Evolutionary conservation across 257 asterid species (phyloP).

Genomic region (Ajuga chamaepitys): DNA sequence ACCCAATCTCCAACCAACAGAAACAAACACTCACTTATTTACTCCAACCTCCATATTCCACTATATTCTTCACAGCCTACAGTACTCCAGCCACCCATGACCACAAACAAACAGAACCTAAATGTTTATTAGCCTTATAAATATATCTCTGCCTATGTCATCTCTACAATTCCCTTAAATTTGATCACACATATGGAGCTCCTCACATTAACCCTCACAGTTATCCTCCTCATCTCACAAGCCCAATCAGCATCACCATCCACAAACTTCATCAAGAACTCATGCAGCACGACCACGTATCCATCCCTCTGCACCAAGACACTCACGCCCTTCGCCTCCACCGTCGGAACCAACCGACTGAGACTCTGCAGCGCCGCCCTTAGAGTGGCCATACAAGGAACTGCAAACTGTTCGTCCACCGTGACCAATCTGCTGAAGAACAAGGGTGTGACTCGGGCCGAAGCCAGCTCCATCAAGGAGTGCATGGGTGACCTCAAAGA

Average conservation of each 20-base stretch:
- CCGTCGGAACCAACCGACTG: conserved; percentile 30
- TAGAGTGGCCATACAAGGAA: conserved; percentile 30
- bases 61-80: too few species aligned
- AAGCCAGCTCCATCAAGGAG: conserved; percentile 38
- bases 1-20: too few species aligned
- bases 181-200: conserved; percentile 4
- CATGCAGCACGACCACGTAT: conserved; percentile 50
- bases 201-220: neutral
- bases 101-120: too few species aligned
- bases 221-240: conserved; percentile 5
- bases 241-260: neutral
- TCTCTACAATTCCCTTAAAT: neutral
- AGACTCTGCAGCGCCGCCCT: conserved; percentile 54
- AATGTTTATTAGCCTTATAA: neutral
- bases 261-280: conserved; percentile 30
- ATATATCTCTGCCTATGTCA: neutral
- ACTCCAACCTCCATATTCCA: too few species aligned
- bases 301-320: conserved; percentile 40
- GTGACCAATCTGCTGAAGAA: conserved; percentile 18
- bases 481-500: conserved; percentile 59
- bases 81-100: too few species aligned
- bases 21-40: too few species aligned
- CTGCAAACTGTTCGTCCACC: conserved; percentile 27
- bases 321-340: conserved; percentile 48
- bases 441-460: conserved; percentile 26